Evolutionary conservation across 768 basidiomycete species (phyloP).

Genomic region (Macrolepiota dolichaula): DNA sequence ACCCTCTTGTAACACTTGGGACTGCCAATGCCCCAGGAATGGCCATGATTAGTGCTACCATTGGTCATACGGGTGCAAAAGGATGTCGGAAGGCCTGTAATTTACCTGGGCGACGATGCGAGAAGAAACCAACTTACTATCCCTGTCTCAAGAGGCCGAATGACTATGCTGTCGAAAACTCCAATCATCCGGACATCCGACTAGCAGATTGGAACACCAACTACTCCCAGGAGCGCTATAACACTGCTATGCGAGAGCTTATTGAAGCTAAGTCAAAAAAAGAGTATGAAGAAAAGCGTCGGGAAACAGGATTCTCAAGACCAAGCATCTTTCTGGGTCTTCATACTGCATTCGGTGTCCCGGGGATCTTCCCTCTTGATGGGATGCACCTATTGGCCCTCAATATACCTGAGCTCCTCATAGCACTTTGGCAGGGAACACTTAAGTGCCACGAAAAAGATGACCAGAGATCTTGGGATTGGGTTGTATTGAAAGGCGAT

Average conservation of each 20-base stretch:
- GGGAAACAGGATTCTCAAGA: constrained; percentile 31
- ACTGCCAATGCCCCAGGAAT: too few species aligned
- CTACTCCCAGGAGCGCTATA: too few species aligned
- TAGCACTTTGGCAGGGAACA: constrained; percentile 30
- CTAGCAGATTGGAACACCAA: too few species aligned
- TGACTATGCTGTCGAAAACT: not conserved
- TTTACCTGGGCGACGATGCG: not conserved
- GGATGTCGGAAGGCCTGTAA: not conserved
- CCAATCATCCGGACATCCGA: too few species aligned
- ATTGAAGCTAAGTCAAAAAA: too few species aligned
- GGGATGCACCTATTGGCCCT: constrained; percentile 36
- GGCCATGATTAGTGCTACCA: too few species aligned
- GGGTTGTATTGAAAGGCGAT: constrained; percentile 24
- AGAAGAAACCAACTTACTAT: not conserved
- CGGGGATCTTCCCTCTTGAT: constrained; percentile 33
- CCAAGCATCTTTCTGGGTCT: constrained; percentile 35
- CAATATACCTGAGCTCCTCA: constrained; percentile 34
- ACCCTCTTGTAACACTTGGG: too few species aligned
- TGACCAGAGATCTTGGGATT: constrained; percentile 21
- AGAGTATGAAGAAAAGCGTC: too few species aligned
- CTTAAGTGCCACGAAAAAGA: constrained; percentile 25
- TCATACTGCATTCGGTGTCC: constrained; percentile 22
- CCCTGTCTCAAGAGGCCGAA: not conserved
- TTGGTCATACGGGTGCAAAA: not conserved
- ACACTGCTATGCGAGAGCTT: not conserved